These are phyloP conservation scores for Pichia exigua DNA, from an alignment of 805 yeast species.

Conservation along the genomic window DNA sequence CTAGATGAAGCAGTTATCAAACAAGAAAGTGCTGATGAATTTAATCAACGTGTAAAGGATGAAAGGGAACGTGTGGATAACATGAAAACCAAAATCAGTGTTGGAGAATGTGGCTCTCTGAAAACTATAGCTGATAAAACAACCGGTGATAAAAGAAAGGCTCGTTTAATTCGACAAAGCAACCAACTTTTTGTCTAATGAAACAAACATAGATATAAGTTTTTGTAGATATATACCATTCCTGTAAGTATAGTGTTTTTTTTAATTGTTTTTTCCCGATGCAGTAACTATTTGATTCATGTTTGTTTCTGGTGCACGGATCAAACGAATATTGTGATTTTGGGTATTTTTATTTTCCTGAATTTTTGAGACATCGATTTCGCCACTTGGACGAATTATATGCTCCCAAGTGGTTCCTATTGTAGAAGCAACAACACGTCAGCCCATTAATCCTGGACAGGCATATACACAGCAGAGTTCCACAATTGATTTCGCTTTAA, in stretches of 20 bases:
- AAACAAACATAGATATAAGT: neutral
- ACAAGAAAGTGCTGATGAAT: constrained; percentile 4
- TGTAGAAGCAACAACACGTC: neutral
- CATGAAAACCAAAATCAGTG: constrained; percentile 1
- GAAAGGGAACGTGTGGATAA: constrained; percentile 14
- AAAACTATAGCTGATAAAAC: neutral
- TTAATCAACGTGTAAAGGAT: constrained; percentile 3
- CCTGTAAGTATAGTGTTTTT: neutral
- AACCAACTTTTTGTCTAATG: neutral
- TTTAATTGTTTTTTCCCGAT: neutral
- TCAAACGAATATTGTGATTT: neutral
- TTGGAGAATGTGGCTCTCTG: neutral
- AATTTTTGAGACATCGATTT: neutral
- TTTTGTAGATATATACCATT: neutral
- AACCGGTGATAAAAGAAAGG: neutral
- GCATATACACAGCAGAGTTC: neutral
- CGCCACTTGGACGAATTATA: neutral
- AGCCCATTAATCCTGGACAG: neutral
- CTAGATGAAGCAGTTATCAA: constrained; percentile 21
- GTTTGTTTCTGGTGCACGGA: neutral
- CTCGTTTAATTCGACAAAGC: neutral
- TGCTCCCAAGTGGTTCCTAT: neutral
- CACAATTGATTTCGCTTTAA: neutral
- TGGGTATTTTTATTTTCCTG: neutral
- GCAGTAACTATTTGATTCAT: neutral